Evolutionary conservation across 2,329 filamentous ascomycete genomes (phyloP).

Genomic region (Fusarium annulatum): DNA sequence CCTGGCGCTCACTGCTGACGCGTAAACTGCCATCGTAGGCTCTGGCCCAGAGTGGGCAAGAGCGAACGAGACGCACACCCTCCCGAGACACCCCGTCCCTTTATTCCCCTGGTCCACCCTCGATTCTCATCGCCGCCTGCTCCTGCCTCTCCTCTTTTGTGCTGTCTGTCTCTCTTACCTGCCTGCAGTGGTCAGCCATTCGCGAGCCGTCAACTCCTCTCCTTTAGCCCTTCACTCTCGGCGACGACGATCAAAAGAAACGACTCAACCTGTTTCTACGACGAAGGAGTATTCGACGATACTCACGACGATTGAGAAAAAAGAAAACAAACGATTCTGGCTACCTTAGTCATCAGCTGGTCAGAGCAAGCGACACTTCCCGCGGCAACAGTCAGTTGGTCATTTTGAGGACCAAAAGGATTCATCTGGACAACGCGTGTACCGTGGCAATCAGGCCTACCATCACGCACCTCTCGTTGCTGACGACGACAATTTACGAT

Average conservation of each 20-base stretch:
- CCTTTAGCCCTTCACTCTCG: constrained; percentile 28
- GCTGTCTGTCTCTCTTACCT: constrained; percentile 16
- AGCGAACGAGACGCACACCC: constrained; percentile 46
- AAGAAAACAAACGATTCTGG: background rate
- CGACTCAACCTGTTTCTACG: constrained; percentile 10
- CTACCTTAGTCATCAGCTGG: constrained; percentile 28
- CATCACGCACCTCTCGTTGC: constrained; percentile 38
- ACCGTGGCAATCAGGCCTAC: constrained; percentile 44
- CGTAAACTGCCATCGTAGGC: constrained; percentile 51
- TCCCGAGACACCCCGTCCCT: constrained; percentile 49
- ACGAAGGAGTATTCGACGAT: constrained; percentile 22
- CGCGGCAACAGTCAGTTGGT: constrained; percentile 32
- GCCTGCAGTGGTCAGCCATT: constrained; percentile 35
- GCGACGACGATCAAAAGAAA: constrained; percentile 24
- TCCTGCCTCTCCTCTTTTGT: constrained; percentile 39
- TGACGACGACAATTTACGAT: constrained; percentile 44
- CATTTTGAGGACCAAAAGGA: constrained; percentile 17
- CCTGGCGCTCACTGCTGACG: constrained; percentile 48
- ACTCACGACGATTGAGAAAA: constrained; percentile 19
- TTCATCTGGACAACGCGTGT: constrained; percentile 38
- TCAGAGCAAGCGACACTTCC: constrained; percentile 11
- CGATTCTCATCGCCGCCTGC: constrained; percentile 44
- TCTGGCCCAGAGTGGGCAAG: constrained; percentile 43
- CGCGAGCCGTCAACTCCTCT: constrained; percentile 39
- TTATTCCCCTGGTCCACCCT: constrained; percentile 50